Conservation (phyloP, 768 basidiomycete genomes). For the Candolleomyces eurysporus region DNA sequence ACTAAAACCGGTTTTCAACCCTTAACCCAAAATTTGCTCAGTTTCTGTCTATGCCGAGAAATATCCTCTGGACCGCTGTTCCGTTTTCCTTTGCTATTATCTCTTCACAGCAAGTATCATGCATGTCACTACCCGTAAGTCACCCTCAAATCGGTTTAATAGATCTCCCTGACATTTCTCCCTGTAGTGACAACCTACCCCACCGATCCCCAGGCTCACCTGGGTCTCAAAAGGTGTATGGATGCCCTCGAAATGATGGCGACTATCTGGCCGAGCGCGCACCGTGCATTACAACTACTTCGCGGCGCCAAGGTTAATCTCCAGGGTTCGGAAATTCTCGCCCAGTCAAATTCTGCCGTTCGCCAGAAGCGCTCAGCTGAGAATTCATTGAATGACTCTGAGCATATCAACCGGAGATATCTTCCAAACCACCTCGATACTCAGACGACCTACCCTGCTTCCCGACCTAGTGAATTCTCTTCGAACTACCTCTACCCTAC, state of each 20-base stretch:
- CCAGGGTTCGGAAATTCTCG: not conserved
- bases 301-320: slow-evolving; percentile 54
- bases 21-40: slow-evolving; percentile 19
- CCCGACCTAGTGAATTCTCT: slow-evolving; percentile 1
- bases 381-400: slow-evolving; percentile 40
- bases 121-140: slow-evolving; percentile 73
- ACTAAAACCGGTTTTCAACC: not conserved
- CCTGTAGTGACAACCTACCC: slow-evolving; percentile 59
- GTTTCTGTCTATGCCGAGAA: slow-evolving; percentile 60
- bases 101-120: slow-evolving; percentile 78
- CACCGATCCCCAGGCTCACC: slow-evolving; percentile 64
- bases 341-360: slow-evolving; percentile 22
- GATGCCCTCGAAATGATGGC: slow-evolving; percentile 64
- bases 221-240: slow-evolving; percentile 67
- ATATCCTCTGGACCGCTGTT: slow-evolving; percentile 56
- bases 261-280: slow-evolving; percentile 73
- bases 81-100: slow-evolving; percentile 77
- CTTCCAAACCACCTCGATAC: slow-evolving; percentile 2
- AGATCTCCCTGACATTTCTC: not conserved
- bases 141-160: not conserved
- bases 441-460: not conserved
- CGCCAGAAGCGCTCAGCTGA: slow-evolving; percentile 63
- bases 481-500: slow-evolving; percentile 8
- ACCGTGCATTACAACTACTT: slow-evolving; percentile 70
- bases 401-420: slow-evolving; percentile 6